phyloP scores from a whole-genome alignment of 257 asterid genomes.

The Solanum arcanum region DNA sequence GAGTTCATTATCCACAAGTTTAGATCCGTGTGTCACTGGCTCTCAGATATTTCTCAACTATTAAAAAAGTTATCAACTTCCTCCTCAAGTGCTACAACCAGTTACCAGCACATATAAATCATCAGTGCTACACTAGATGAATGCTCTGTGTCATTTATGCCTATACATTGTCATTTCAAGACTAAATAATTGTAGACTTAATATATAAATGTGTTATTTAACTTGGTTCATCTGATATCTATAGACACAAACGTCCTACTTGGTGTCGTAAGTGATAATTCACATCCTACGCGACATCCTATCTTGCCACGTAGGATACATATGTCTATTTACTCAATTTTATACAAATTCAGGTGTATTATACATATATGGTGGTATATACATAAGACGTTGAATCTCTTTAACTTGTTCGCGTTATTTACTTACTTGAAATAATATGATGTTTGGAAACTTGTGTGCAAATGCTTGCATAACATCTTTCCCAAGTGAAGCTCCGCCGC shows the following conservation, averaged over 20 bases:
- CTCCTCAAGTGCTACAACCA: neutral
- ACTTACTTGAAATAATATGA: conserved; percentile 32
- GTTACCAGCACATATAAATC: neutral
- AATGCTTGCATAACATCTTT: conserved; percentile 24
- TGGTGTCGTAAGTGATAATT: neutral
- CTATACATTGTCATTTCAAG: neutral
- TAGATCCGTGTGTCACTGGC: neutral
- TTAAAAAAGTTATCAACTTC: neutral
- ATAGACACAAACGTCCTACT: neutral
- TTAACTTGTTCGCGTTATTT: neutral
- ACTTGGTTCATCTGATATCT: neutral
- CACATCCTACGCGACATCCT: accelerated
- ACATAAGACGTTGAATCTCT: neutral
- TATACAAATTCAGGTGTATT: neutral
- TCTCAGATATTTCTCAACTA: neutral
- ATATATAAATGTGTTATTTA: too few species aligned
- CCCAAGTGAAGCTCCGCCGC: conserved; percentile 49
- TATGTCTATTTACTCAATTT: too few species aligned
- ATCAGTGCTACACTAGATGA: neutral
- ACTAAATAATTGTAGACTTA: neutral
- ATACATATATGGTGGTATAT: neutral
- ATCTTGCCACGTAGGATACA: neutral
- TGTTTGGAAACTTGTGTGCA: conserved; percentile 16
- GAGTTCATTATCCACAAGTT: neutral
- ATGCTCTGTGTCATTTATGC: neutral